Percentiles rank a stretch among this genome's conserved stretches.
phyloP scores from a whole-genome alignment of 176 grass and related monocot genomes.

The Saccharum spontaneum region DNA sequence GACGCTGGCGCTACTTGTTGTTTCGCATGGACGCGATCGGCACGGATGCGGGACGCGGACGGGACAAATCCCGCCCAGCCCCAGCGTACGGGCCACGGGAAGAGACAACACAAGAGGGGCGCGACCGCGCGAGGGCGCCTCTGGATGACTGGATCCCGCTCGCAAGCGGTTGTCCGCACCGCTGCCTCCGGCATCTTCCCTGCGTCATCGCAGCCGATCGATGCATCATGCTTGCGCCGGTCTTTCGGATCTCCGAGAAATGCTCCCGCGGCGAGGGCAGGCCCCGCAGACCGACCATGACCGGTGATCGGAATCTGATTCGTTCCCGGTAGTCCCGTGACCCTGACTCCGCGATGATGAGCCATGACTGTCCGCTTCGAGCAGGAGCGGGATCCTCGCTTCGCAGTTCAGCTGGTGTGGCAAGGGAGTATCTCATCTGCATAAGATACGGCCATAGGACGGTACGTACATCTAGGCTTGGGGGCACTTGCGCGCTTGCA shows the following conservation, averaged over 20 bases:
- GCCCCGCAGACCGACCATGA: not conserved
- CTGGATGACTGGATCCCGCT: not conserved
- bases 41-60: conserved; percentile 20
- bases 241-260: conserved; percentile 18
- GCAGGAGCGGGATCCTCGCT: not conserved
- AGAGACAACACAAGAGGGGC: conserved; percentile 2
- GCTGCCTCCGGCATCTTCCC: conserved; percentile 5
- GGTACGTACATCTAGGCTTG: not conserved
- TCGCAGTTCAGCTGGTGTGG: not conserved
- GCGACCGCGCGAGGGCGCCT: too few relatives aligned
- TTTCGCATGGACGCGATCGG: conserved; percentile 23
- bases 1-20: conserved; percentile 15
- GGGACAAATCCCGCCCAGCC: not conserved
- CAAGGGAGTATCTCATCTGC: not conserved
- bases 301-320: conserved; percentile 1
- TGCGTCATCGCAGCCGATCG: conserved; percentile 22
- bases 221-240: not conserved
- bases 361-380: not conserved
- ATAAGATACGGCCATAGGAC: conserved; percentile 6
- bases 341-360: not conserved
- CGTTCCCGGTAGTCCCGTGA: not conserved
- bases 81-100: conserved; percentile 19
- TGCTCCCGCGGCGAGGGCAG: not conserved
- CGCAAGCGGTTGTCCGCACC: conserved; percentile 24
- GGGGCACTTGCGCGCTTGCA: not conserved